These are phyloP conservation scores for Nyctanthes arbortristis DNA, from an alignment of 257 asterid species.

Conservation along the genomic window DNA sequence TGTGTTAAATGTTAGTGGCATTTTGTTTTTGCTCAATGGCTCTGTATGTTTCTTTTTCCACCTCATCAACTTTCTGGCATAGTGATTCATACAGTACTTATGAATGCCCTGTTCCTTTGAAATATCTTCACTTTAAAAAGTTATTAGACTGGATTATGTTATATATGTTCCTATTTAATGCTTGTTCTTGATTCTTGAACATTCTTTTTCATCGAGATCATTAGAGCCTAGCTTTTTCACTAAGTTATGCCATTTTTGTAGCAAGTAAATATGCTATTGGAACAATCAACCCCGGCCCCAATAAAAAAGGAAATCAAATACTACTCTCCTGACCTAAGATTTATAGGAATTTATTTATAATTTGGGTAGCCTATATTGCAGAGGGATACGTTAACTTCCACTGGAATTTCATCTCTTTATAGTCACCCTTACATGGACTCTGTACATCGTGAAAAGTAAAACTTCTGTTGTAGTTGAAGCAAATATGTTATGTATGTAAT, in stretches of 20 bases:
- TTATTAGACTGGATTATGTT: neutral
- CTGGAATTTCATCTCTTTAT: neutral
- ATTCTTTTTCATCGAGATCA: neutral
- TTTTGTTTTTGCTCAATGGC: constrained; percentile 9
- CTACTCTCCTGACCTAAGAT: neutral
- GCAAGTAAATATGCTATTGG: neutral
- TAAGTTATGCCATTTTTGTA: neutral
- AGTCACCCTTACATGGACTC: neutral
- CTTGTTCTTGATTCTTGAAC: neutral
- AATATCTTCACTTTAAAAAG: neutral
- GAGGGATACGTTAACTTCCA: neutral
- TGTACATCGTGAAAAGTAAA: neutral
- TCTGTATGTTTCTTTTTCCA: neutral
- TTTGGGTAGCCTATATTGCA: neutral
- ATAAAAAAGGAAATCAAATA: neutral
- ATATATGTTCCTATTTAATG: neutral
- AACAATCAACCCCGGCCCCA: neutral
- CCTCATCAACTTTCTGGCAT: neutral
- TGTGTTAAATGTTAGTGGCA: constrained; percentile 13
- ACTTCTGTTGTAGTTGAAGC: neutral
- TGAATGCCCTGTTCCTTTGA: neutral
- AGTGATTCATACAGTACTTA: neutral
- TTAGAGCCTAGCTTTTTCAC: neutral
- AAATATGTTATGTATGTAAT: neutral
- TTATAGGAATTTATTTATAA: neutral